Evolutionary conservation across 306 rosid species (phyloP).

Genomic region (Quercus gilva): DNA sequence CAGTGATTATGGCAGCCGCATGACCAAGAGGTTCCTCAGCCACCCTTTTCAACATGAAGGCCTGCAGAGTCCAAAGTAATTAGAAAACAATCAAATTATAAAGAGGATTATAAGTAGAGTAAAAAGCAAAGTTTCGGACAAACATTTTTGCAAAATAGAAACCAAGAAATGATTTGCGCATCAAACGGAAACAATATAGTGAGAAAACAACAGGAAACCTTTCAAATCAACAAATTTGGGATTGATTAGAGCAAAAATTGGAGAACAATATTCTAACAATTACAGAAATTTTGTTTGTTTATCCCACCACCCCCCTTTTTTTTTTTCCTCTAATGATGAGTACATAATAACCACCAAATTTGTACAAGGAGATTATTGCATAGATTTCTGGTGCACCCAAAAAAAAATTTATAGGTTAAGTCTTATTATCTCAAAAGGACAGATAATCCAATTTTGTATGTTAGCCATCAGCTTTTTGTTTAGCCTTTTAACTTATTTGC

Average conservation of each 20-base stretch:
- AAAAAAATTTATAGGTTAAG: neutral
- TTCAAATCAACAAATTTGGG: neutral
- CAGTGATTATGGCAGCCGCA: constrained; percentile 94
- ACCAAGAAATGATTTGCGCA: neutral
- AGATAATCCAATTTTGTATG: neutral
- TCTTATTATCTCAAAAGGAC: neutral
- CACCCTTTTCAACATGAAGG: constrained; percentile 90
- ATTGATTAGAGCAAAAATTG: neutral
- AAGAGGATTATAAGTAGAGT: neutral
- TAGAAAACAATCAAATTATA: constrained; percentile 12
- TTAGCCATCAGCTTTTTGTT: no score
- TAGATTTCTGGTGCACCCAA: neutral
- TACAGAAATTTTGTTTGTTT: neutral
- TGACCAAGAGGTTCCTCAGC: constrained; percentile 99
- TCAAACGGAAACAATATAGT: neutral
- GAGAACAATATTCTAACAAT: neutral
- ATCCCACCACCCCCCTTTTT: neutral
- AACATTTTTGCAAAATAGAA: neutral
- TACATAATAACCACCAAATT: neutral
- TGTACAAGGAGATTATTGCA: neutral
- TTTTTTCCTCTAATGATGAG: neutral
- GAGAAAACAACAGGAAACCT: constrained; percentile 10
- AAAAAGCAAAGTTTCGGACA: neutral
- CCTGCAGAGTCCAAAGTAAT: constrained; percentile 40
- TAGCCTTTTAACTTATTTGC: no score